Conservation (phyloP, 176 grass and related monocot genomes). For the Carex kokanica region DNA sequence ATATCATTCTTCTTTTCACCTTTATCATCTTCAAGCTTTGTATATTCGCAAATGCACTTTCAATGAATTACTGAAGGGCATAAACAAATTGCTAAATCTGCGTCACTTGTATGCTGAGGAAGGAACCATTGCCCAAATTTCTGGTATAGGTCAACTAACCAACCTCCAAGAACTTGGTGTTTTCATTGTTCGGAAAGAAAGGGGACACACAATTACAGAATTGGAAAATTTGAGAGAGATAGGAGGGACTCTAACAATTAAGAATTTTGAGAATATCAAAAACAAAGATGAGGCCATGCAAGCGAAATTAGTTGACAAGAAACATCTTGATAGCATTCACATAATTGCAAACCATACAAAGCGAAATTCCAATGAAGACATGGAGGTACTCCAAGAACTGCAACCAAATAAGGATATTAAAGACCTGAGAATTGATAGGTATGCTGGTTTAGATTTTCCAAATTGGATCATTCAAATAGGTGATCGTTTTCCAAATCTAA, state of each 20-base stretch:
- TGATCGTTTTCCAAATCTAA: not conserved
- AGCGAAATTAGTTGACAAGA: slow-evolving; percentile 14
- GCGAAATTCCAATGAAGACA: not conserved
- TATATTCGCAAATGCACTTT: slow-evolving; percentile 26
- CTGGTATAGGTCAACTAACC: slow-evolving; percentile 17
- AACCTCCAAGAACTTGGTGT: slow-evolving; percentile 32
- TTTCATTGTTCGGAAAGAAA: slow-evolving; percentile 10
- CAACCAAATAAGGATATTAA: slow-evolving; percentile 28
- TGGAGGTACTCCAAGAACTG: slow-evolving; percentile 21
- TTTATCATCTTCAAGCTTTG: slow-evolving; percentile 46
- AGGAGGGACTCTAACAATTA: slow-evolving; percentile 10
- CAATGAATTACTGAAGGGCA: not conserved
- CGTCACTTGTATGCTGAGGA: slow-evolving; percentile 20
- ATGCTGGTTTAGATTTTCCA: not conserved
- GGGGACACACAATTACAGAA: slow-evolving; percentile 32
- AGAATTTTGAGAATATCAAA: slow-evolving; percentile 16
- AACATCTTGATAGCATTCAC: not conserved
- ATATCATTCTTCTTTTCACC: slow-evolving; percentile 17
- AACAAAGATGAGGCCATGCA: slow-evolving; percentile 28
- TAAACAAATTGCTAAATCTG: slow-evolving; percentile 23
- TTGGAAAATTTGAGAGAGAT: slow-evolving; percentile 39
- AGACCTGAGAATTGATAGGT: slow-evolving; percentile 13
- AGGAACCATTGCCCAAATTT: not conserved
- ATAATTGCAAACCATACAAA: not conserved
- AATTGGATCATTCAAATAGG: slow-evolving; percentile 9